A percentile compares a stretch with the other conserved stretches of the same genome.
phyloP scores from a whole-genome alignment of 164 flowering plant genomes.

The Umbilicus rupestris region DNA sequence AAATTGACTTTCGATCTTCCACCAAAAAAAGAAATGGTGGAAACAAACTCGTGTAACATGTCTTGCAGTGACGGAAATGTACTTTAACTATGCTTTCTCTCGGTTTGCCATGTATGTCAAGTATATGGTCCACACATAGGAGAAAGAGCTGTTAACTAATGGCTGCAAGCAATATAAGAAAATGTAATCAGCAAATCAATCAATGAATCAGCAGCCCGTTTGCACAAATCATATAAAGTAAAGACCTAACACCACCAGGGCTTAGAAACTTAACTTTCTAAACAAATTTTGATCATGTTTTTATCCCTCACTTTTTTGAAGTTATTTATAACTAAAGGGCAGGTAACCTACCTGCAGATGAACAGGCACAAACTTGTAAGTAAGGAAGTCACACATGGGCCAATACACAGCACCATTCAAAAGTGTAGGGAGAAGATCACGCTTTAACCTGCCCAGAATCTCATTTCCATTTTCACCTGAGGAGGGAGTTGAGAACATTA shows the following conservation, averaged over 20 bases:
- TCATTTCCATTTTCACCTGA: constrained; percentile 55
- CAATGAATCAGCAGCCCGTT: background rate
- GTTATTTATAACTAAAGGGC: background rate
- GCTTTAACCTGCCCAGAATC: constrained; percentile 65
- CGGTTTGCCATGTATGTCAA: constrained; percentile 85
- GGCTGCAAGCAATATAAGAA: constrained; percentile 44
- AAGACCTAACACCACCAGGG: background rate
- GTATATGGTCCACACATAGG: constrained; percentile 81
- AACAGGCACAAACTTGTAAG: constrained; percentile 69
- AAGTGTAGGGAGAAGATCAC: constrained; percentile 74
- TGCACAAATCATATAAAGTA: too few species aligned
- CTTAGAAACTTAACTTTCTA: background rate
- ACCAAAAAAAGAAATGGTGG: background rate
- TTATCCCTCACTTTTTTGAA: background rate
- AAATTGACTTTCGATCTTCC: background rate
- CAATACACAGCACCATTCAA: constrained; percentile 56
- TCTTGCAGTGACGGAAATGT: background rate
- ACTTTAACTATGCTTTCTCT: constrained; percentile 17
- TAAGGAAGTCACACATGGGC: constrained; percentile 81
- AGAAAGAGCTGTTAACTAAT: constrained; percentile 56
- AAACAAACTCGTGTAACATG: background rate
- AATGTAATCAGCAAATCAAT: background rate
- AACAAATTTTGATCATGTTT: background rate
- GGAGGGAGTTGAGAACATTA: background rate
- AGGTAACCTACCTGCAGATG: constrained; percentile 55